These are phyloP conservation scores for Hymenoscyphus scutula DNA, from an alignment of 2,329 filamentous ascomycete species.

Conservation along the genomic window DNA sequence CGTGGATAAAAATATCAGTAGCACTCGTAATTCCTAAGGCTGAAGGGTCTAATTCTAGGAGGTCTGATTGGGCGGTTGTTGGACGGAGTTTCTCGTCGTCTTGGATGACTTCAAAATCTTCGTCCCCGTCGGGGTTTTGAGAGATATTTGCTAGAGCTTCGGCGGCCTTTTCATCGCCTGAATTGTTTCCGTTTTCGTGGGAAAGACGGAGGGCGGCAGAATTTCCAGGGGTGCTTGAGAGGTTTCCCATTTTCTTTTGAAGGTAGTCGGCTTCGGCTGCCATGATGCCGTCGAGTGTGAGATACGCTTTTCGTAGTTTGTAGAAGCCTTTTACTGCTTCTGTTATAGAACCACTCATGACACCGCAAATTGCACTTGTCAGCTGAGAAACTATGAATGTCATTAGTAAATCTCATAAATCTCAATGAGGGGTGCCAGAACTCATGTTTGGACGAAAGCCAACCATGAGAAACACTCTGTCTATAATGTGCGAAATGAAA, in stretches of 20 bases:
- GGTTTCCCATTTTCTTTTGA: constrained; percentile 30
- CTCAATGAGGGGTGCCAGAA: too few species aligned
- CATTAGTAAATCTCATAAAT: too few species aligned
- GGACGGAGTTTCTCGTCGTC: constrained; percentile 17
- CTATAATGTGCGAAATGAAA: too few species aligned
- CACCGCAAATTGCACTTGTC: constrained; percentile 83
- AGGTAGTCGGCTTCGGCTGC: constrained; percentile 64
- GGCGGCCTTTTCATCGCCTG: constrained; percentile 3
- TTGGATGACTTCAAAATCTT: not conserved
- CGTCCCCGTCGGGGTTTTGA: not conserved
- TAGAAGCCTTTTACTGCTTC: constrained; percentile 92
- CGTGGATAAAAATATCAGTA: constrained; percentile 85
- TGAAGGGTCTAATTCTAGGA: constrained; percentile 41
- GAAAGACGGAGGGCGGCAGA: not conserved
- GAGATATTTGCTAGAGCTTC: not conserved
- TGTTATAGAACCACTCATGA: constrained; percentile 88
- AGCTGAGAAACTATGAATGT: constrained; percentile 63
- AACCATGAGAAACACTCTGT: too few species aligned
- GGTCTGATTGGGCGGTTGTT: constrained; percentile 23
- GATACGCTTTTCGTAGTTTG: constrained; percentile 84
- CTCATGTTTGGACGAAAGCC: too few species aligned
- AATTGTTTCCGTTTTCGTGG: not conserved
- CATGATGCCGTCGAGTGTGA: constrained; percentile 76
- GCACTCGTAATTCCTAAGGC: constrained; percentile 68
- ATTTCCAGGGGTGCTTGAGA: not conserved